phyloP scores from a whole-genome alignment of 2,329 filamentous ascomycete species.

The Chalaropsis thielavioides region DNA sequence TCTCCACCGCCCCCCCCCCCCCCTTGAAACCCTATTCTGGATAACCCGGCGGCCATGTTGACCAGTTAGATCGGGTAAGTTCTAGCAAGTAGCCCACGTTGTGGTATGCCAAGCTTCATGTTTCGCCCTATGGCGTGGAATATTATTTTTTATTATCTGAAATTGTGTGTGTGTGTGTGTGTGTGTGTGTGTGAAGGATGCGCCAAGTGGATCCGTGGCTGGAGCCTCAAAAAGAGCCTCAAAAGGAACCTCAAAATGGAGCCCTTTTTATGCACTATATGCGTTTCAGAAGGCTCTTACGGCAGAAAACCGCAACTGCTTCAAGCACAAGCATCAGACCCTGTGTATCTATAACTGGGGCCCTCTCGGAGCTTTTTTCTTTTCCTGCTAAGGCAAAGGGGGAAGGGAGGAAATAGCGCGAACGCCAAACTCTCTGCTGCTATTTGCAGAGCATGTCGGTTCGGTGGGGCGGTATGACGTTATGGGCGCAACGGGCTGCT shows the following conservation, averaged over 20 bases:
- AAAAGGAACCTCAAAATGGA: not conserved
- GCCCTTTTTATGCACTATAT: not conserved
- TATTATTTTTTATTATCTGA: not conserved
- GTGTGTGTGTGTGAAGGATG: conserved; percentile 8
- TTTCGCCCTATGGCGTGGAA: conserved; percentile 2
- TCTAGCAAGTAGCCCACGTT: not conserved
- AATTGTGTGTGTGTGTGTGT: not conserved
- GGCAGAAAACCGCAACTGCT: not conserved
- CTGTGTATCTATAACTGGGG: not conserved
- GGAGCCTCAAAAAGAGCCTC: conserved; percentile 17
- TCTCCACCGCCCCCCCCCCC: not conserved
- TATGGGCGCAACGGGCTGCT: conserved; percentile 7
- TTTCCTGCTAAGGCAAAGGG: not conserved
- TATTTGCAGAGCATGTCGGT: not conserved
- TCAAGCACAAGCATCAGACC: not conserved
- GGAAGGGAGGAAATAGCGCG: not conserved
- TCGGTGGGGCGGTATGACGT: conserved; percentile 14
- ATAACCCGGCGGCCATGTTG: not conserved
- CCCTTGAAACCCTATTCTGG: conserved; percentile 8
- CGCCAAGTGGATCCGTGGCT: conserved; percentile 13
- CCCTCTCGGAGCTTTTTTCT: conserved; percentile 7
- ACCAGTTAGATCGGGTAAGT: not conserved
- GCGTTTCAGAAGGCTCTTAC: not conserved
- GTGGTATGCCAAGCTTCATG: not conserved
- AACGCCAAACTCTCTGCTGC: not conserved